These are phyloP conservation scores for Penicillium sp. DNA, from an alignment of 2,329 filamentous ascomycete genomes.

Conservation along the genomic window DNA sequence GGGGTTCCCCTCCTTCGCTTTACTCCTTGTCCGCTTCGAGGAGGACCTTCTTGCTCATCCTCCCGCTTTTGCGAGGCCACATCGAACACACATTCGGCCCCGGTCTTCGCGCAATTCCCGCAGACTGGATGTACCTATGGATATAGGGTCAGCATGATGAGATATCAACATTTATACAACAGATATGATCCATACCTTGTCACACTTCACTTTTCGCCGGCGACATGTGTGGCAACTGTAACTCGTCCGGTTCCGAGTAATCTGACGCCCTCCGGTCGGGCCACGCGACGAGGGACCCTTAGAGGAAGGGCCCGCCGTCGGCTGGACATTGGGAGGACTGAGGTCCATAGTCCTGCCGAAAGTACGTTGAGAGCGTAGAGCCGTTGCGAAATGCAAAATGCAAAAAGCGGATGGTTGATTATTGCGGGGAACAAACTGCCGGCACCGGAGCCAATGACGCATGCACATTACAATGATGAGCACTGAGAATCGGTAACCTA, in stretches of 20 bases:
- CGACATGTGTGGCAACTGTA: conserved; percentile 47
- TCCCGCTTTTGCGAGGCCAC: conserved; percentile 26
- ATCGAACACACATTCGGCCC: conserved; percentile 42
- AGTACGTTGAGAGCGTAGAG: background rate
- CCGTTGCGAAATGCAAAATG: background rate
- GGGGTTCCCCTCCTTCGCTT: conserved; percentile 35
- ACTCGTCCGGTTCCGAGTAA: conserved; percentile 45
- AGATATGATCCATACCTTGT: conserved; percentile 29
- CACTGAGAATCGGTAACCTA: too few species aligned
- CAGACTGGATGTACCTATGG: conserved; percentile 42
- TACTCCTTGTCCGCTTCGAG: conserved; percentile 25
- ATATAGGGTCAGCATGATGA: background rate
- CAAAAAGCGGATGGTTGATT: conserved; percentile 3
- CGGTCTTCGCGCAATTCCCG: conserved; percentile 43
- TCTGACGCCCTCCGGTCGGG: conserved; percentile 36
- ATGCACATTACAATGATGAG: background rate
- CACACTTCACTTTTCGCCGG: conserved; percentile 46
- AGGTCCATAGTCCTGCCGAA: conserved; percentile 13
- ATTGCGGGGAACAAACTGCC: conserved; percentile 13
- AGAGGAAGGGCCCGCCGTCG: conserved; percentile 4
- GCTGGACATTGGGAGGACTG: conserved; percentile 6
- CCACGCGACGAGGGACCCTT: conserved; percentile 9
- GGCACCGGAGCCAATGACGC: conserved; percentile 7
- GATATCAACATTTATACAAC: too few species aligned
- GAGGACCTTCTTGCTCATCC: conserved; percentile 7